Evolutionary conservation across 306 rosid species (phyloP).

Genomic region (Dryas octopetala): DNA sequence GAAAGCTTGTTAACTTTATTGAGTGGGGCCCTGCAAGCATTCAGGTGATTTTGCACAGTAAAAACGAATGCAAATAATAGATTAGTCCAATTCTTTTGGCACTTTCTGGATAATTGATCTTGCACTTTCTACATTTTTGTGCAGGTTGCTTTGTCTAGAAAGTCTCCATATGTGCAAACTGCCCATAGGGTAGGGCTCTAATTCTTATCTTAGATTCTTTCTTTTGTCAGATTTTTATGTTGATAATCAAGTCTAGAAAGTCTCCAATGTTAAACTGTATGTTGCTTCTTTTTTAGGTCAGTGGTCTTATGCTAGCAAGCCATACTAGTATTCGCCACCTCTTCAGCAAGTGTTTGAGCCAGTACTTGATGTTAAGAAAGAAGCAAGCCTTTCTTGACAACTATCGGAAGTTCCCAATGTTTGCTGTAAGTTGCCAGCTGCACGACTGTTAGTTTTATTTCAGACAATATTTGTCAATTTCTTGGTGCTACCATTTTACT

Average conservation of each 20-base stretch:
- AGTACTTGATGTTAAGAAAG: conserved; percentile 89
- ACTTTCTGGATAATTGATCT: conserved; percentile 18
- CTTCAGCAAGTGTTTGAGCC: conserved; percentile 96
- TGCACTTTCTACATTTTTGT: conserved; percentile 7
- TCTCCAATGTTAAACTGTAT: background rate
- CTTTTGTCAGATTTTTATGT: conserved; percentile 6
- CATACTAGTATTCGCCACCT: conserved; percentile 98
- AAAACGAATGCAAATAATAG: conserved; percentile 21
- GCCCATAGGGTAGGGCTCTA: conserved; percentile 72
- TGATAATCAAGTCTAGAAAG: background rate
- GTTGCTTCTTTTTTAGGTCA: conserved; percentile 61
- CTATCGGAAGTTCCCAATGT: conserved; percentile 98
- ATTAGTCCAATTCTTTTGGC: conserved; percentile 11
- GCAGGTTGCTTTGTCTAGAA: conserved; percentile 96
- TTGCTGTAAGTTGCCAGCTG: conserved; percentile 70
- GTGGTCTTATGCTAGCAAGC: conserved; percentile 98
- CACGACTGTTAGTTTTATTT: conserved; percentile 1
- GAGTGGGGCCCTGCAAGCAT: conserved; percentile 99
- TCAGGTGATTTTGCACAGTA: conserved; percentile 56
- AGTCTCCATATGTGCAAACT: conserved; percentile 98
- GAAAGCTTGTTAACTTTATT: conserved; percentile 95
- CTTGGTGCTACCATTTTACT: background rate
- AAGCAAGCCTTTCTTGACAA: conserved; percentile 97
- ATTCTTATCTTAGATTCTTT: conserved; percentile 10
- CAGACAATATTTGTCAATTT: conserved; percentile 18